These are phyloP conservation scores for Cucurbita moschata DNA, from an alignment of 306 rosid genomes.

Conservation along the genomic window DNA sequence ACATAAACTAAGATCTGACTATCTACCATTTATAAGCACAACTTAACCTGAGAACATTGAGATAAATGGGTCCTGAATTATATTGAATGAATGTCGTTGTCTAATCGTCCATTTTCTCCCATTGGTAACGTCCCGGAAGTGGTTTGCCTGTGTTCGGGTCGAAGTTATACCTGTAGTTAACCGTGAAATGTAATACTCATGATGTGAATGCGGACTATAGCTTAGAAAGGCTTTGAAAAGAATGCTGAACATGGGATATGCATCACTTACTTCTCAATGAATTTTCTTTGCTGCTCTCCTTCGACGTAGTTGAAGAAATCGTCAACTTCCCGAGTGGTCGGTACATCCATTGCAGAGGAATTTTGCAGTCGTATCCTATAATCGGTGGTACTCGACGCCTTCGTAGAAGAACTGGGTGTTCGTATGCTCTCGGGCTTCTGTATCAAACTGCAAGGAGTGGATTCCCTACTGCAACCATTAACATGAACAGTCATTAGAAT, in stretches of 20 bases:
- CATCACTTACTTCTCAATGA: conserved; percentile 57
- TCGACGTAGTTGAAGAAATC: conserved; percentile 68
- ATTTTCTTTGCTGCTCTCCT: conserved; percentile 52
- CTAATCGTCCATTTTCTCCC: conserved; percentile 62
- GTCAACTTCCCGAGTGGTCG: conserved; percentile 65
- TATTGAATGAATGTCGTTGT: conserved; percentile 17
- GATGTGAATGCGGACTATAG: neutral
- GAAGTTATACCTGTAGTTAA: conserved; percentile 76
- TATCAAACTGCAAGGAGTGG: conserved; percentile 89
- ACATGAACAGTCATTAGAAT: neutral
- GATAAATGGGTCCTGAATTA: conserved; percentile 21
- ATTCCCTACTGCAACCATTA: conserved; percentile 50
- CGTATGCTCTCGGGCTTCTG: conserved; percentile 45
- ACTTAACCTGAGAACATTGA: conserved; percentile 25
- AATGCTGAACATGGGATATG: neutral
- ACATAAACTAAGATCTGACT: conserved; percentile 60
- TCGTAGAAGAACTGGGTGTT: conserved; percentile 78
- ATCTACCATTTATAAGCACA: conserved; percentile 18
- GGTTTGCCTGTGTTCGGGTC: conserved; percentile 79
- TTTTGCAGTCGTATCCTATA: conserved; percentile 30
- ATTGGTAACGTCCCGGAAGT: conserved; percentile 68
- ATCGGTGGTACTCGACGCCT: conserved; percentile 43
- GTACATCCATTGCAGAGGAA: conserved; percentile 42
- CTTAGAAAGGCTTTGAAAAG: neutral
- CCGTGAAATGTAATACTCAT: neutral